Percentiles rank a stretch among this genome's conserved stretches.
phyloP scores from a whole-genome alignment of 169 alveolate species.

The Plasmodium malariae region DNA sequence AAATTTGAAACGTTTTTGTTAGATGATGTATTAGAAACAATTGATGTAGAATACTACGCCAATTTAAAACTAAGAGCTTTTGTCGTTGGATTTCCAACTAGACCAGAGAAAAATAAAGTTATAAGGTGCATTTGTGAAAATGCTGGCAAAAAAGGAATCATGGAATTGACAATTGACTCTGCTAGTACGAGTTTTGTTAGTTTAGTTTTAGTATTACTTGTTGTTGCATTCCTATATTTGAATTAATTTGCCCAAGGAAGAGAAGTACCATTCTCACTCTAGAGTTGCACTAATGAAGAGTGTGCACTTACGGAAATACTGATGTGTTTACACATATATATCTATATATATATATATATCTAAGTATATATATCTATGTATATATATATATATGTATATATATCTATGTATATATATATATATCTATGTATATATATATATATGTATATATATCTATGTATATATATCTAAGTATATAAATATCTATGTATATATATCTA shows the following conservation, averaged over 20 bases:
- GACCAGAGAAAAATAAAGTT: background rate
- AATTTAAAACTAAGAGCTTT: conserved; percentile 10
- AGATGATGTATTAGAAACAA: conserved; percentile 15
- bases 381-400: no score
- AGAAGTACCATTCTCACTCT: no score
- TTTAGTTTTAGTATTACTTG: background rate
- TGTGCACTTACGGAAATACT: no score
- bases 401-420: no score
- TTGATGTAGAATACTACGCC: conserved; percentile 31
- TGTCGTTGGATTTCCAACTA: conserved; percentile 31
- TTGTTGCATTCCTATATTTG: background rate
- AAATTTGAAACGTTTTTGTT: conserved; percentile 27
- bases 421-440: no score
- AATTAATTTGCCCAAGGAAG: no score
- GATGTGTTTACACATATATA: background rate
- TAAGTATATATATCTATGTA: no score
- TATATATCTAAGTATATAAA: no score
- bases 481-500: no score
- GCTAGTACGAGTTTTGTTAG: conserved; percentile 4
- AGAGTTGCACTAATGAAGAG: no score
- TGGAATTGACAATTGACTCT: conserved; percentile 50
- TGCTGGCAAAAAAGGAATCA: conserved; percentile 30
- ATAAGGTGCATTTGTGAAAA: conserved; percentile 57
- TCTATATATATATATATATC: background rate
- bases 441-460: no score